A percentile compares a stretch with the other conserved stretches of the same genome.
Evolutionary conservation across 257 asterid species (phyloP).

Genomic region (Fraxinus cuspidata): DNA sequence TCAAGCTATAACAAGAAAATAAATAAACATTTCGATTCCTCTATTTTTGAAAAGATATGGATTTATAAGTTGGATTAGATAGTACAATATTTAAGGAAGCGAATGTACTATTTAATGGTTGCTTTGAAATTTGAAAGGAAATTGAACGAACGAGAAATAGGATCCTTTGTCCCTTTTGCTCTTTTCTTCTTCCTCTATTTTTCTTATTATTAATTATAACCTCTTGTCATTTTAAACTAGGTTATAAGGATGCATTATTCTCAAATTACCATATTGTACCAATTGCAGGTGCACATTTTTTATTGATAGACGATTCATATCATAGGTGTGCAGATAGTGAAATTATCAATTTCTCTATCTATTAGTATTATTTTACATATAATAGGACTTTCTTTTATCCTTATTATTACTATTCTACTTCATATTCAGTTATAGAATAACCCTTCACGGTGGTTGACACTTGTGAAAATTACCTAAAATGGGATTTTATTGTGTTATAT

Average conservation of each 20-base stretch:
- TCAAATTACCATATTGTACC: not conserved
- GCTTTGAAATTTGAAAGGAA: not conserved
- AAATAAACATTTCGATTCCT: not conserved
- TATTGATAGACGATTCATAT: not conserved
- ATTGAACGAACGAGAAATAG: not conserved
- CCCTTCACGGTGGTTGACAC: no score
- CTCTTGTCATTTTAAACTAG: not conserved
- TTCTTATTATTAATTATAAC: not conserved
- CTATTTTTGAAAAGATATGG: not conserved
- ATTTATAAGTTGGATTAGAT: no score
- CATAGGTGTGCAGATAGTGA: not conserved
- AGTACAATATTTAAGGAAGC: not conserved
- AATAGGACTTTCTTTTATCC: not conserved
- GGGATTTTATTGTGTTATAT: not conserved
- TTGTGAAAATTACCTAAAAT: not conserved
- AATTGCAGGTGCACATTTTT: not conserved
- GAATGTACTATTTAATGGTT: not conserved
- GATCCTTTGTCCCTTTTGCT: not conserved
- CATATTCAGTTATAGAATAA: not conserved
- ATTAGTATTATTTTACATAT: not conserved
- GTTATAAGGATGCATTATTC: not conserved
- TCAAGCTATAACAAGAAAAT: not conserved
- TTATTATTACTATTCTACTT: not conserved
- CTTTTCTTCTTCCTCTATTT: not conserved
- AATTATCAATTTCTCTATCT: not conserved